Evolutionary conservation across 352 stramenopile species (phyloP), one percentile per base, ranked within the genome.

Genomic region (Phytopythium chamaehyphon): DNA sequence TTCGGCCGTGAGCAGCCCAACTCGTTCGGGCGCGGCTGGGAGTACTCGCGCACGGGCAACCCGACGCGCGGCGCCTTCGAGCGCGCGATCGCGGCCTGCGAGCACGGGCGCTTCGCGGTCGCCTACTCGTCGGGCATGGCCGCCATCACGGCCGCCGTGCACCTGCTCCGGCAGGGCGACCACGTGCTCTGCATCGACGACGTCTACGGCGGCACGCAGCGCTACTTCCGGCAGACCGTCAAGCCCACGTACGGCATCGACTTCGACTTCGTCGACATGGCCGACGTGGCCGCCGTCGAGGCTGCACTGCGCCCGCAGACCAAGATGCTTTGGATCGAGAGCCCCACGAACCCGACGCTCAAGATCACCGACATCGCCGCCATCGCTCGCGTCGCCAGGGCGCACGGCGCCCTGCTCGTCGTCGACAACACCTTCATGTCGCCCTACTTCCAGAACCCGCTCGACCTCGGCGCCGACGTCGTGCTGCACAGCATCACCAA

Each of bases 341-440:
- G 68, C 44, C 92, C 93, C 11, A 96, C 91, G 16, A 98, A 98
- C 73, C 93, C 93, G 38, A 97, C 88, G 55, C 76, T 98, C n/a
- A 97, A 96, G 59, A 72, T 98, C 57, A 96, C 92, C 26, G 94
- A 98, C 73, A 87, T 98, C 36, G 82, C 87, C 37, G 93, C 90
- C 6, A 83, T 98, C 33, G 89, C 84, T 3, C 81, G 69, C 8
- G 88, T 98, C 42, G 82, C 90, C 31, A 96, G 97, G 72, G 80
- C 85, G 56, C 78, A 90, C 62, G 72, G 86, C 15, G 62, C 97
- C 45, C 76, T 97, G 28, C 73, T 98, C 50, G 89, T 93, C 2
- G 94, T 96, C 37, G 94, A 98, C 72, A 96, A 96, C 67, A 98
- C 94, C 26, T 98, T 98, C 66, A 91, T 93, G 63, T 93, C 86